A percentile compares a stretch with the other conserved stretches of the same genome.
Conservation (phyloP, 768 basidiomycete genomes). For the Xerocomus potaroensis region DNA sequence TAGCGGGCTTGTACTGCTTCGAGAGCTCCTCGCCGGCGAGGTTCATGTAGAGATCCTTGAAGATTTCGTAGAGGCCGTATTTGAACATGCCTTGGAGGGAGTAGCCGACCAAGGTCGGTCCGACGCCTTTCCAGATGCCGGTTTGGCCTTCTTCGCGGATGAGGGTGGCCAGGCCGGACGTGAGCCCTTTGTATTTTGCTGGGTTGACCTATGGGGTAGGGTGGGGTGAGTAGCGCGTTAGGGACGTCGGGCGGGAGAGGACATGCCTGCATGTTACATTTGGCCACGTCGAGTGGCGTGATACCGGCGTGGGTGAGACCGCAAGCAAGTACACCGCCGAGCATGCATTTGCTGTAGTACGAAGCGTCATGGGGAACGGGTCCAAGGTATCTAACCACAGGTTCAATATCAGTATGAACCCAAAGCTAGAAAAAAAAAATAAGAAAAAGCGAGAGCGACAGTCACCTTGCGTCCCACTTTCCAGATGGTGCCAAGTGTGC, state of each 20-base stretch:
- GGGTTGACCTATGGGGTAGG: constrained; percentile 67
- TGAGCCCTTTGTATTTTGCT: constrained; percentile 65
- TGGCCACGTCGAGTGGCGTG: constrained; percentile 83
- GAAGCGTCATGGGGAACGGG: constrained; percentile 70
- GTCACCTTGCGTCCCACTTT: constrained; percentile 76
- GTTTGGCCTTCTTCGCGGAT: constrained; percentile 75
- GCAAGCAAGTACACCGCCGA: constrained; percentile 84
- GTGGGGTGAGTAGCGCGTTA: too few species aligned
- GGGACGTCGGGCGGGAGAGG: too few species aligned
- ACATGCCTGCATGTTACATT: constrained; percentile 88
- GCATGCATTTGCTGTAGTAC: constrained; percentile 84
- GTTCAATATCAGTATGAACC: too few species aligned
- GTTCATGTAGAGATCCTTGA: constrained; percentile 94
- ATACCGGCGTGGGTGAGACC: constrained; percentile 86
- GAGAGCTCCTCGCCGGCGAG: constrained; percentile 78
- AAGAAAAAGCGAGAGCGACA: constrained; percentile 4
- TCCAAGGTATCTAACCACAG: constrained; percentile 50
- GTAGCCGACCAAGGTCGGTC: constrained; percentile 91
- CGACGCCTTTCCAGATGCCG: constrained; percentile 93
- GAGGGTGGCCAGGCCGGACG: constrained; percentile 57
- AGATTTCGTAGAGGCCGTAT: constrained; percentile 95
- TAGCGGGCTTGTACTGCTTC: constrained; percentile 77
- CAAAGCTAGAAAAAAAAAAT: too few species aligned
- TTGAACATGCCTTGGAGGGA: constrained; percentile 98
- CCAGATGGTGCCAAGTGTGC: constrained; percentile 45